These are phyloP conservation scores for Pseudocercospora macadamiae DNA, from an alignment of 2,329 filamentous ascomycete species.

Conservation along the genomic window DNA sequence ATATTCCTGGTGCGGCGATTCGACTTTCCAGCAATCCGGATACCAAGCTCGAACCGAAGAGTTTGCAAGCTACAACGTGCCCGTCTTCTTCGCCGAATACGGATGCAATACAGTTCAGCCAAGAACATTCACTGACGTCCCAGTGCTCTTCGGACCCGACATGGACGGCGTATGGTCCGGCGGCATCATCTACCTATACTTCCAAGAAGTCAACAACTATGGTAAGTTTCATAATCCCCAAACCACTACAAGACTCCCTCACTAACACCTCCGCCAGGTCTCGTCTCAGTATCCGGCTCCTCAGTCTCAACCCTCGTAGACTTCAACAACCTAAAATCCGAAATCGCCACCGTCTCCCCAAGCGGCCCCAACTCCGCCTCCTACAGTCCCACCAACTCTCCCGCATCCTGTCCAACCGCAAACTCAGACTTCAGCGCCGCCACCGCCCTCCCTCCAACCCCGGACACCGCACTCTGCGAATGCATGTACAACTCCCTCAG, in stretches of 20 bases:
- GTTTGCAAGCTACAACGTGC: conserved; percentile 85
- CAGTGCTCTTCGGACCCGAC: conserved; percentile 72
- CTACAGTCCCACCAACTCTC: conserved; percentile 74
- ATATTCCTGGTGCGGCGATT: conserved; percentile 96
- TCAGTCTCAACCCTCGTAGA: conserved; percentile 70
- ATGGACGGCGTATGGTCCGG: conserved; percentile 91
- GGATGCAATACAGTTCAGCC: conserved; percentile 79
- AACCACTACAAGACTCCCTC: not conserved
- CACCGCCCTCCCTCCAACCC: conserved; percentile 75
- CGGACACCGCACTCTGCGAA: conserved; percentile 74
- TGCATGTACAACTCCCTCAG: conserved; percentile 79
- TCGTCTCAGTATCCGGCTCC: conserved; percentile 65
- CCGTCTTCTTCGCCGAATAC: conserved; percentile 97
- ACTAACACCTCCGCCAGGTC: conserved; percentile 51
- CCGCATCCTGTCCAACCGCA: conserved; percentile 70
- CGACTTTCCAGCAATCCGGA: conserved; percentile 72
- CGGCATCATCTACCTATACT: conserved; percentile 99
- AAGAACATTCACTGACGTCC: conserved; percentile 83
- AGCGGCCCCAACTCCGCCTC: conserved; percentile 63
- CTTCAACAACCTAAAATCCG: conserved; percentile 70
- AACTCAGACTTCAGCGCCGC: conserved; percentile 68
- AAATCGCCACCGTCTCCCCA: conserved; percentile 70
- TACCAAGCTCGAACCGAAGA: conserved; percentile 81
- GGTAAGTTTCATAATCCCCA: conserved; percentile 41
- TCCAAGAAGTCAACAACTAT: conserved; percentile 86